Conservation (phyloP, 148 eudicot genomes). For the Camellia sinensis region DNA sequence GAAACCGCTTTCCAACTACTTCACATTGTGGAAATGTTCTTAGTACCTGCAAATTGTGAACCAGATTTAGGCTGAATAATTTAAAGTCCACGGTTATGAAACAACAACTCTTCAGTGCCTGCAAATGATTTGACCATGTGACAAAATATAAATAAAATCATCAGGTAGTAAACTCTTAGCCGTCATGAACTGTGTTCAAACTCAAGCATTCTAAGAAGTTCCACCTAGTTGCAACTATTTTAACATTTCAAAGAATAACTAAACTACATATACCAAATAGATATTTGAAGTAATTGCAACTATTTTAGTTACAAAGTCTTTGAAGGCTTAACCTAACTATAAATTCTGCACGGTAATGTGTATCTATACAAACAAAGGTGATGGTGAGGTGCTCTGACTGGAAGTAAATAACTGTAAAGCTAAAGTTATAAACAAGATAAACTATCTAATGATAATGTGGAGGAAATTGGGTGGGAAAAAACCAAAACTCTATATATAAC, state of each 20-base stretch:
- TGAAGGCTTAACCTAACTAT: neutral
- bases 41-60: constrained; percentile 31
- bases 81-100: neutral
- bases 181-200: neutral
- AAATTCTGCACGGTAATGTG: neutral
- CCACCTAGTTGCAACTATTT: neutral
- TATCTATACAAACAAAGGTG: neutral
- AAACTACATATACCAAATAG: no score
- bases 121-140: neutral
- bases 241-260: no score
- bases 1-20: constrained; percentile 59
- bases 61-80: neutral
- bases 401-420: neutral
- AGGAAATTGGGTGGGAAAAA: neutral
- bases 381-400: neutral
- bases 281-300: no score
- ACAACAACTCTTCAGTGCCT: neutral
- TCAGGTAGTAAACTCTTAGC: neutral
- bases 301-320: neutral
- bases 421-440: neutral
- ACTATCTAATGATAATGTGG: neutral
- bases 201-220: neutral
- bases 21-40: constrained; percentile 37
- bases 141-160: neutral
- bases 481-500: neutral